These are phyloP conservation scores for Cyberlindnera misumaiensis DNA, from an alignment of 805 yeast species.

Conservation along the genomic window DNA sequence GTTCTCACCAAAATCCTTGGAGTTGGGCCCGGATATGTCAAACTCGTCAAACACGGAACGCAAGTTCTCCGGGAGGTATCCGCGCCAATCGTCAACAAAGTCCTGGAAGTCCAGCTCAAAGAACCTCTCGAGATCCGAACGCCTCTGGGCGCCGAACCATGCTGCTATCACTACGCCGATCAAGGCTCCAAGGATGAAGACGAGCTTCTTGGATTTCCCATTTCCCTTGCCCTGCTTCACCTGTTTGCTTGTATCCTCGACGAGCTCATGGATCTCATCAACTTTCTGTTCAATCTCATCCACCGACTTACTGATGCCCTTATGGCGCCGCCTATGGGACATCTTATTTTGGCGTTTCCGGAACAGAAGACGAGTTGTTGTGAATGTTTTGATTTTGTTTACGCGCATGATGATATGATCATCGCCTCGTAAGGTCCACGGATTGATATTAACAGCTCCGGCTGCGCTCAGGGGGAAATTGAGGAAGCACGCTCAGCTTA, in stretches of 20 bases:
- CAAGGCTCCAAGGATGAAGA: constrained; percentile 65
- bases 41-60: constrained; percentile 53
- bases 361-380: too few relatives aligned
- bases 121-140: constrained; percentile 22
- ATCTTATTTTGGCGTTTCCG: too few relatives aligned
- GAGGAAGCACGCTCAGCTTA: too few relatives aligned
- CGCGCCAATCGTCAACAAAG: constrained; percentile 67
- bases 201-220: constrained; percentile 35
- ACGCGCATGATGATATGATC: too few relatives aligned
- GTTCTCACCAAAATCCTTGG: constrained; percentile 59
- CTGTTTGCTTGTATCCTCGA: background rate
- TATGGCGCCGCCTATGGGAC: background rate
- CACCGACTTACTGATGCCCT: background rate
- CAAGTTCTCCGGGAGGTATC: constrained; percentile 59
- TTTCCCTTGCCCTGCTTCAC: background rate
- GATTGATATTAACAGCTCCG: too few relatives aligned
- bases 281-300: background rate
- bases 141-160: constrained; percentile 43
- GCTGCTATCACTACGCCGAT: constrained; percentile 62
- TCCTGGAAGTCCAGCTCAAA: constrained; percentile 41
- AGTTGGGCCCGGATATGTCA: constrained; percentile 20
- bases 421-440: too few relatives aligned
- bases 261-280: background rate
- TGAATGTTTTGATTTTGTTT: too few relatives aligned
- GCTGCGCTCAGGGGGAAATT: too few relatives aligned